A percentile compares a stretch with the other conserved stretches of the same genome.
Evolutionary conservation across 2,329 filamentous ascomycete genomes (phyloP).

Genomic region (Colletotrichum sp.): DNA sequence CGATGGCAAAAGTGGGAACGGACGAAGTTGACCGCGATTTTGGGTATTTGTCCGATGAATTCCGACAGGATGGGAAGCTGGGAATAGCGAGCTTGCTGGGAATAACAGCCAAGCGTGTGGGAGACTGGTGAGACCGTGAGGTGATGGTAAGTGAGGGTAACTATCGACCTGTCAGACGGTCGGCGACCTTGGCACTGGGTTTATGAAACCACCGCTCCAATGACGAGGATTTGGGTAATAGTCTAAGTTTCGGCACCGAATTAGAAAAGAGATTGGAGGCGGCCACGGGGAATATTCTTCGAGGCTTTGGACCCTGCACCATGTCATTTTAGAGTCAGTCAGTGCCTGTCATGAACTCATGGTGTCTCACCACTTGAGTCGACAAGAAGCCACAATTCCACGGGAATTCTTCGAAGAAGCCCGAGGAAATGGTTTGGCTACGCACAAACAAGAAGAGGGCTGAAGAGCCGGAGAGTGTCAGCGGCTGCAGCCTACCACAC

Average conservation of each 20-base stretch:
- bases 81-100: not conserved
- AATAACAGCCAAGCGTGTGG: not conserved
- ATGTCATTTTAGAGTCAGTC: not conserved
- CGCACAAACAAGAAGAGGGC: not conserved
- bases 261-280: not conserved
- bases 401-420: not conserved
- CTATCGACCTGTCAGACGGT: not conserved
- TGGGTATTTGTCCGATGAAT: constrained; percentile 1
- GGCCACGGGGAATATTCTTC: not conserved
- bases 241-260: not conserved
- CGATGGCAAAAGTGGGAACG: not conserved
- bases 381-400: not conserved
- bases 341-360: not conserved
- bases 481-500: not conserved
- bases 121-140: not conserved
- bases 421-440: not conserved
- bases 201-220: not conserved
- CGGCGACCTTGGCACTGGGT: not conserved
- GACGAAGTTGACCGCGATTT: not conserved
- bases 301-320: not conserved
- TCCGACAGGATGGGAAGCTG: not conserved
- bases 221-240: not conserved
- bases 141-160: not conserved
- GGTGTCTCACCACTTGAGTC: not conserved
- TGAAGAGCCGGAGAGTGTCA: not conserved